phyloP scores from a whole-genome alignment of 768 basidiomycete species.

The Fistulinella prunicolor region DNA sequence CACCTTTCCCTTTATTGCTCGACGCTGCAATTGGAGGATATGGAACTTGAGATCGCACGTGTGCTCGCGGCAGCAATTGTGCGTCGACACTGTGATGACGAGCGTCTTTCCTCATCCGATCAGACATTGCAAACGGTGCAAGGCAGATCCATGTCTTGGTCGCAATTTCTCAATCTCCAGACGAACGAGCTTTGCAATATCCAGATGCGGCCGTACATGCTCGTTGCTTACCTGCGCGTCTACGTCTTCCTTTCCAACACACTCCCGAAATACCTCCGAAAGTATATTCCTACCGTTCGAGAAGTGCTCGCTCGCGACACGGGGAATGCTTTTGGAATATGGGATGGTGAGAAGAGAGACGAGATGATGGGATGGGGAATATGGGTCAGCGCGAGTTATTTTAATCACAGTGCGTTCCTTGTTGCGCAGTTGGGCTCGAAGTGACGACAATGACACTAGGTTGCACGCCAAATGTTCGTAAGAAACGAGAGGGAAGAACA shows the following conservation, averaged over 20 bases:
- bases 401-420: constrained; percentile 57
- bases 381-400: constrained; percentile 60
- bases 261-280: constrained; percentile 27
- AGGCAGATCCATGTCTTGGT: constrained; percentile 36
- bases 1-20: constrained; percentile 24
- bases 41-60: constrained; percentile 57
- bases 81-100: constrained; percentile 34
- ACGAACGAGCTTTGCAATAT: constrained; percentile 52
- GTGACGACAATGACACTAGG: constrained; percentile 32
- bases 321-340: constrained; percentile 69
- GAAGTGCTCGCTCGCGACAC: constrained; percentile 55
- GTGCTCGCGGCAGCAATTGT: constrained; percentile 53
- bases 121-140: background rate
- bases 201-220: constrained; percentile 45
- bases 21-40: constrained; percentile 41
- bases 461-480: constrained; percentile 52
- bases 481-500: constrained; percentile 41
- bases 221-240: constrained; percentile 50
- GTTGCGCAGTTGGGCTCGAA: background rate
- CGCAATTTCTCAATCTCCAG: constrained; percentile 52
- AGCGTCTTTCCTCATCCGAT: constrained; percentile 8
- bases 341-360: constrained; percentile 47
- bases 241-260: constrained; percentile 50
- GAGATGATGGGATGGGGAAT: constrained; percentile 69
- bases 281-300: constrained; percentile 47